Evolutionary conservation across 352 stramenopile genomes (phyloP), one percentile per base, ranked within the genome.

Genomic region (Phytophthora vignae): DNA sequence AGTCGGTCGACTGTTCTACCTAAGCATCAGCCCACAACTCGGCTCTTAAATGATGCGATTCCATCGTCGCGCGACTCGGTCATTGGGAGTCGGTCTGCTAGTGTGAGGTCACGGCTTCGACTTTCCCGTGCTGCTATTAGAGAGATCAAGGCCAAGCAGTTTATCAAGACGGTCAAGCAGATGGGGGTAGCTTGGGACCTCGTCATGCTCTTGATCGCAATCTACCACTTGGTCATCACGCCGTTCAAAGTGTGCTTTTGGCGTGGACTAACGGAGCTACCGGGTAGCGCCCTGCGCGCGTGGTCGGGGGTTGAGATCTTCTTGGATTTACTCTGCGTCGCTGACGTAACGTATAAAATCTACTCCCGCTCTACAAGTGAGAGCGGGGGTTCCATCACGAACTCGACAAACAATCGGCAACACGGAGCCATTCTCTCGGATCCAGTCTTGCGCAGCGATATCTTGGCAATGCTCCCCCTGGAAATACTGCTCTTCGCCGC

Each of bases 161-260:
- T 93, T 25, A 60, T 84, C 10, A 57, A 42, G 22, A 22, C 85
- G 12, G 57, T 91, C 49, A 77, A 79, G 44, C 59, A 73, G 15
- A 11, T 81, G 6, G 75, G 68, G 9, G 85, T 84, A 21, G 15
- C 48, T 0, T 93, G 85, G 85, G 79, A 90, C 9, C n/a, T 87
- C 1, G 1, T 73, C 5, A 84, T 91, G 71, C 64, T 92, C 0
- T 19, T 88, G 19, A 64, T 86, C 17, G 67, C 77, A 7, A 38
- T 84, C 0, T 93, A 92, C 60, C 74, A 83, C 31, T 66, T 75
- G 19, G 25, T 87, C 2, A 56, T 79, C 19, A 80, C 73, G 0
- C 82, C 84, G 1, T 81, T 91, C 49, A 94, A 92, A 29, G 79
- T 88, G 10, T 88, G 75, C 21, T 92, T 90, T 27, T 77, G 73